These are phyloP conservation scores for Paracoccidioides lutzii DNA, from an alignment of 2,329 filamentous ascomycete species.

Conservation along the genomic window DNA sequence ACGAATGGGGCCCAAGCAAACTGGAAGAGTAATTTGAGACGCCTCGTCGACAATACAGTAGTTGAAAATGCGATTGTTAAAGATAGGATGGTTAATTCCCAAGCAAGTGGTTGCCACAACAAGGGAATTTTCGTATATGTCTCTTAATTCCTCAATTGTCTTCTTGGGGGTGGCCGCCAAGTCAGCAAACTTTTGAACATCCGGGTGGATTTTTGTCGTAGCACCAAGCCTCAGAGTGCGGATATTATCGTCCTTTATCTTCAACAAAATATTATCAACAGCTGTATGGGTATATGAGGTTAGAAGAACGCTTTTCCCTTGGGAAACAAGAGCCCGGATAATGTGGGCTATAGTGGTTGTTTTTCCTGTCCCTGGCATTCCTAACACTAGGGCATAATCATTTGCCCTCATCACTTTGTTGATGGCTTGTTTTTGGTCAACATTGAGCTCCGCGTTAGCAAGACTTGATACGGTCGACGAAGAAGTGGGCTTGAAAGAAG, in stretches of 20 bases:
- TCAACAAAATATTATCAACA: slow-evolving; percentile 94
- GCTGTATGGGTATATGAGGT: slow-evolving; percentile 96
- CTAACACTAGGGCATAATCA: slow-evolving; percentile 92
- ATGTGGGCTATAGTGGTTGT: slow-evolving; percentile 98
- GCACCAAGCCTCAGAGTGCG: slow-evolving; percentile 76
- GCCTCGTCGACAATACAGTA: slow-evolving; percentile 98
- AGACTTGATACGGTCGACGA: slow-evolving; percentile 31
- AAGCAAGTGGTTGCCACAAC: slow-evolving; percentile 93
- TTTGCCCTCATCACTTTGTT: slow-evolving; percentile 90
- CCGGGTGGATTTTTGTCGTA: slow-evolving; percentile 71
- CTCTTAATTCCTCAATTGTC: slow-evolving; percentile 70
- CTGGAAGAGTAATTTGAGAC: slow-evolving; percentile 90
- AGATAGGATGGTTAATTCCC: slow-evolving; percentile 77
- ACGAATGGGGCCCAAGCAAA: slow-evolving; percentile 84
- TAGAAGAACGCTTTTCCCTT: slow-evolving; percentile 82
- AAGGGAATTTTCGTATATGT: slow-evolving; percentile 70
- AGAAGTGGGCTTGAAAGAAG: slow-evolving; percentile 53
- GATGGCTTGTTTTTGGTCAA: slow-evolving; percentile 76
- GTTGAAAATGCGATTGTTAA: slow-evolving; percentile 81
- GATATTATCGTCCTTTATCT: slow-evolving; percentile 67
- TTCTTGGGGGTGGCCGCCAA: slow-evolving; percentile 61
- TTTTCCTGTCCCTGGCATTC: slow-evolving; percentile 97
- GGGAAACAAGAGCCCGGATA: slow-evolving; percentile 73
- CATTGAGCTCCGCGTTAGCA: slow-evolving; percentile 59
- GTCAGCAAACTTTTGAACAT: slow-evolving; percentile 73